Evolutionary conservation across 1,284 basidiomycete species (phyloP).

Genomic region (Heterobasidion occidentale): DNA sequence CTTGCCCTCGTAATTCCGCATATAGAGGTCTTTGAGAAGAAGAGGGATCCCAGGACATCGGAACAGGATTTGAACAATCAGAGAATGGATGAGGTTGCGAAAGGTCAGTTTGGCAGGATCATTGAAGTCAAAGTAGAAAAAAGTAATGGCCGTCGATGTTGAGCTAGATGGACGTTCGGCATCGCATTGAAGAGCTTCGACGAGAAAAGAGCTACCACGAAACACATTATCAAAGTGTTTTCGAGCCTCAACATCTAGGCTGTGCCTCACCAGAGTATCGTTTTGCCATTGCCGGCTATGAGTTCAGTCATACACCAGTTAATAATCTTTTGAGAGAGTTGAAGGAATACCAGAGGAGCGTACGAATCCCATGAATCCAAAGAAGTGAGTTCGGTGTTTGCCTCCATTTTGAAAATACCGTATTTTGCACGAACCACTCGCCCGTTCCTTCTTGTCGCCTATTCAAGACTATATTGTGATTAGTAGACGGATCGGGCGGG

Average conservation of each 20-base stretch:
- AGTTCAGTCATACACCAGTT: neutral
- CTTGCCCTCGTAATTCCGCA: neutral
- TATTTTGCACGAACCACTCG: neutral
- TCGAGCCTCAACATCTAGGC: neutral
- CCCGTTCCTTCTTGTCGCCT: neutral
- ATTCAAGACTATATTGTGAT: neutral
- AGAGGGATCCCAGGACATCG: neutral
- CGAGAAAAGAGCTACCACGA: conserved; percentile 1
- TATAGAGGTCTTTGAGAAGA: neutral
- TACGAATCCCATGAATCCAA: conserved; percentile 3
- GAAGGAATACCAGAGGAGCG: neutral
- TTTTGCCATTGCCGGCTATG: conserved; percentile 4
- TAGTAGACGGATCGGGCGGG: neutral
- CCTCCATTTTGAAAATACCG: neutral
- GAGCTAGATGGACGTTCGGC: neutral
- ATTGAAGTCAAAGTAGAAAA: conserved; percentile 2
- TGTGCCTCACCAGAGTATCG: neutral
- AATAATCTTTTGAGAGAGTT: no score
- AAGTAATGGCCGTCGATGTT: neutral
- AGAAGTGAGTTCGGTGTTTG: neutral
- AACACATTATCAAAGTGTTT: neutral
- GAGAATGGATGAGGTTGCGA: neutral
- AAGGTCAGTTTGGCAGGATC: neutral
- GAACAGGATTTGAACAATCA: neutral
- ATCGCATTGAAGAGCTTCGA: neutral